These are phyloP conservation scores for Sclerotinia subarctica DNA, from an alignment of 2,329 filamentous ascomycete species.

Conservation along the genomic window DNA sequence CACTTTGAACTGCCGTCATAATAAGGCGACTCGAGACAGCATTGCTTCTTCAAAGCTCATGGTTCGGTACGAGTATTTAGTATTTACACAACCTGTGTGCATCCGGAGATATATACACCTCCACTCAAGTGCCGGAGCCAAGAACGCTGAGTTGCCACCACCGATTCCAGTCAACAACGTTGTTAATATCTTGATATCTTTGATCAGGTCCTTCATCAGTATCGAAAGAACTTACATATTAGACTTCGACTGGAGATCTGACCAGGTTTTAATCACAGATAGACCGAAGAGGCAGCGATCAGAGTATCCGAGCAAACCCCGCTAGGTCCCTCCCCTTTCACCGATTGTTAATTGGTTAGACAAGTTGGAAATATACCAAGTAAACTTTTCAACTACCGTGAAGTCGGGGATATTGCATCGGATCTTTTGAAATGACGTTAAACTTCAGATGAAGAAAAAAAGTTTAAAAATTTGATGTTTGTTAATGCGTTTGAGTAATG, in stretches of 20 bases:
- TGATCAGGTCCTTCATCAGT: not conserved
- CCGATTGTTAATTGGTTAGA: slow-evolving; percentile 1
- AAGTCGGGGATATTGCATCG: not conserved
- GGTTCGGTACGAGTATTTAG: not conserved
- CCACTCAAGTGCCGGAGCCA: not conserved
- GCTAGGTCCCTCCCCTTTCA: not conserved
- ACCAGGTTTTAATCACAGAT: not conserved
- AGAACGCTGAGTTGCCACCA: not conserved
- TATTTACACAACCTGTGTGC: too few relatives aligned
- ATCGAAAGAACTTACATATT: not conserved
- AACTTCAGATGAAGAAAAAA: not conserved
- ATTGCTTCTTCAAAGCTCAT: not conserved
- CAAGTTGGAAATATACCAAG: not conserved
- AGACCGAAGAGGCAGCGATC: not conserved
- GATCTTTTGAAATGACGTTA: not conserved
- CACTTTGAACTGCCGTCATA: not conserved
- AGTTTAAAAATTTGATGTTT: not conserved
- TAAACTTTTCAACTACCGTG: not conserved
- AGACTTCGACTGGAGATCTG: not conserved
- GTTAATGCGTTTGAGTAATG: not conserved
- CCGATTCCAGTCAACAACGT: not conserved
- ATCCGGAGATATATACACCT: not conserved
- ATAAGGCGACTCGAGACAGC: not conserved
- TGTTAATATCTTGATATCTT: not conserved
- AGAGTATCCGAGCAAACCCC: not conserved